phyloP scores from a whole-genome alignment of 176 grass and related monocot species.

The Saccharum spontaneum region DNA sequence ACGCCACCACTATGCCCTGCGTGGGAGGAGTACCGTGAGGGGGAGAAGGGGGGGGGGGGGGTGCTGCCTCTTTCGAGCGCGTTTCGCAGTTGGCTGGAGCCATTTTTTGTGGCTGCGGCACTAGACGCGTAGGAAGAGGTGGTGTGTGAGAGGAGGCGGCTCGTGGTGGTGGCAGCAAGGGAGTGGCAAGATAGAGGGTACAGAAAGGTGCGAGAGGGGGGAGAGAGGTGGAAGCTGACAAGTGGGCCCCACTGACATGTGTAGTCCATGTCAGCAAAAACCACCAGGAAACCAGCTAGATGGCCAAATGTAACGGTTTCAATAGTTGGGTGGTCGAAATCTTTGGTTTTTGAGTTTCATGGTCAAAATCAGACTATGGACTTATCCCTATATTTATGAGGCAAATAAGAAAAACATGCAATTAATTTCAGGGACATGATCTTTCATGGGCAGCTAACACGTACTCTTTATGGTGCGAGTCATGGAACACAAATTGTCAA shows the following conservation, averaged over 20 bases:
- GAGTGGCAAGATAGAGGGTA: no score
- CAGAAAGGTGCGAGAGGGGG: no score
- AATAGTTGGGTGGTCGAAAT: not conserved
- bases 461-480: not conserved
- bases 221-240: not conserved
- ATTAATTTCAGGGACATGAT: not conserved
- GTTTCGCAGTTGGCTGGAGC: no score
- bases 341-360: not conserved
- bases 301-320: not conserved
- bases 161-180: no score
- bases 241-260: not conserved
- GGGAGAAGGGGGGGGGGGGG: no score
- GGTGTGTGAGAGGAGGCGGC: no score
- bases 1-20: no score
- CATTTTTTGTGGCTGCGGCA: no score
- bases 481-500: not conserved
- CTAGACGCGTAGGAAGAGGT: no score
- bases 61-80: no score
- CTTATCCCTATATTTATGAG: not conserved
- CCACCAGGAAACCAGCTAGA: not conserved
- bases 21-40: no score
- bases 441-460: not conserved
- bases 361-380: not conserved
- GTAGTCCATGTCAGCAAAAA: not conserved
- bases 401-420: not conserved